Evolutionary conservation across 805 yeast species (phyloP), one percentile per base, ranked within the genome.

Genomic region (Suhomyces tanzawaensis): DNA sequence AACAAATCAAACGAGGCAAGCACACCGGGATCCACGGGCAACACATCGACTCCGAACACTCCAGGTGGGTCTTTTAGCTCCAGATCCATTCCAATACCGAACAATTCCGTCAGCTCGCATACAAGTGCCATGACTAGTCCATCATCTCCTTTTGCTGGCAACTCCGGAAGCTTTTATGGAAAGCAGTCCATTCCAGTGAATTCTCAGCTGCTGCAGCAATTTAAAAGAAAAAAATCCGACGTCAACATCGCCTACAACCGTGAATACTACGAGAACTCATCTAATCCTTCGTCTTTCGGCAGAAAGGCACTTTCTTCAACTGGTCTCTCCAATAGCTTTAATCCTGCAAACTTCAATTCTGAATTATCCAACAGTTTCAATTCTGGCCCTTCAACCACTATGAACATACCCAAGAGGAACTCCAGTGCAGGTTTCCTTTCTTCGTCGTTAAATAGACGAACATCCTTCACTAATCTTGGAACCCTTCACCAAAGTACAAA

Each of bases 171-270:
- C n/a, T 26, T 19, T 16, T 22, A 19, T 13, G 29, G 21, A 3
- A 35, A 35, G 13, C 38, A 35, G 12, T 12, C 25, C 5, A 11
- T 8, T 11, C 27, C 18, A 4, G 9, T 3, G 7, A 12, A 12
- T 12, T 12, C 13, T 4, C 34, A 31, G 8, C 17, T 9, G 6
- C 25, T 31, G 17, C 66, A 61, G 48, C 67, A 55, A 36, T 68
- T 66, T 46, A 69, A 69, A 49, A 43, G 74, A n/a, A 68, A 67
- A 40, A 68, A 66, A 52, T 58, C 69, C 1, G 72, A 67, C 29
- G 43, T 60, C 15, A 62, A 52, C 38, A 49, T 59, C n/a, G 36
- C 48, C 4, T 34, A 30, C 19, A 37, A 32, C 23, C 38, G 34
- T 11, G 48, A 45, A 11, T 41, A 37, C 30, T 41, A 30, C 23